phyloP scores from a whole-genome alignment of 768 basidiomycete genomes.

The Boletus sp. region DNA sequence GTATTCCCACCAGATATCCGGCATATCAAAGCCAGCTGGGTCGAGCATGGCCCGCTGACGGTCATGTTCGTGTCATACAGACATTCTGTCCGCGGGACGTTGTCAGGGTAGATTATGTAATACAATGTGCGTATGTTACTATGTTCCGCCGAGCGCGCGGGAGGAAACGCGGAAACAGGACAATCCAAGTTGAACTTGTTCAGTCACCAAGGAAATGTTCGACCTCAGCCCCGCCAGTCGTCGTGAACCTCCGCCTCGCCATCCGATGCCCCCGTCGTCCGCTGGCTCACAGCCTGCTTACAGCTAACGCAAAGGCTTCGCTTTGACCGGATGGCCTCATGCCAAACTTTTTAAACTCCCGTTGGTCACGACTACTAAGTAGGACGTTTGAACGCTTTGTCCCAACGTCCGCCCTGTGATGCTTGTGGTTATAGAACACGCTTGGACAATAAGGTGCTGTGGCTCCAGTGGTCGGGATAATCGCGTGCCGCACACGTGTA shows the following conservation, averaged over 20 bases:
- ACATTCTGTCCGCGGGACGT: not conserved
- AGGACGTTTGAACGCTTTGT: conserved; percentile 14
- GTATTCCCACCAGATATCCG: conserved; percentile 4
- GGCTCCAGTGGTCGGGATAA: conserved; percentile 20
- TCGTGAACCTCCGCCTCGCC: not conserved
- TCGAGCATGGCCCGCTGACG: not conserved
- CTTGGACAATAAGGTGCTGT: conserved; percentile 14
- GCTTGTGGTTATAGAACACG: conserved; percentile 2
- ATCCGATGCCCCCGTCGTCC: not conserved
- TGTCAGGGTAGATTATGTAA: conserved; percentile 12
- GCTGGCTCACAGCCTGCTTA: not conserved
- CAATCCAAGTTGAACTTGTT: conserved; percentile 2
- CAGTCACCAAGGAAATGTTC: not conserved
- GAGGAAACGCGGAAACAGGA: not conserved
- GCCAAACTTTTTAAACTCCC: not conserved
- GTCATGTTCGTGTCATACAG: not conserved
- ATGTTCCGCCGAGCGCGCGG: not conserved
- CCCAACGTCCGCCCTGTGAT: not conserved
- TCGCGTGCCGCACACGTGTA: conserved; percentile 34
- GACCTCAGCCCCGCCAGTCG: not conserved
- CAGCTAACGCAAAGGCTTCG: not conserved
- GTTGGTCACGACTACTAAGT: not conserved
- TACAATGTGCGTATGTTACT: not conserved
- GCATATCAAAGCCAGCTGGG: not conserved
- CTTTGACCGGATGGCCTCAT: conserved; percentile 7